These are phyloP conservation scores for Malassezia dermatis DNA, from an alignment of 1,284 basidiomycete species.

Conservation along the genomic window DNA sequence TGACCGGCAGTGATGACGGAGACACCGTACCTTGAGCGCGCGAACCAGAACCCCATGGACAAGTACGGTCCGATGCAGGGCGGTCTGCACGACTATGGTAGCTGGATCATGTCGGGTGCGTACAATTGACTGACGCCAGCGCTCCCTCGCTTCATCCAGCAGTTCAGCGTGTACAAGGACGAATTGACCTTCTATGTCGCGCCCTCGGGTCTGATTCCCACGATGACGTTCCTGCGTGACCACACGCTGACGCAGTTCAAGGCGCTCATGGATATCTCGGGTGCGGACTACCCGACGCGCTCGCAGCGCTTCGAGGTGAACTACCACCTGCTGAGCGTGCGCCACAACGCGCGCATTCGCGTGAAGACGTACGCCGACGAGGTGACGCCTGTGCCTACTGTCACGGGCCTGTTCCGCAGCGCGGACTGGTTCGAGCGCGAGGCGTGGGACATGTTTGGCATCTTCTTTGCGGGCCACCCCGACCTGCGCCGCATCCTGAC, in stretches of 20 bases:
- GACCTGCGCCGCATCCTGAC: conserved; percentile 94
- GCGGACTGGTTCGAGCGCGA: conserved; percentile 99
- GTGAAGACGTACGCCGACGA: conserved; percentile 98
- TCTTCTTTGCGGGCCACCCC: conserved; percentile 92
- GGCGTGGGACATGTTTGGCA: conserved; percentile 94
- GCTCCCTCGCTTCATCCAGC: conserved; percentile 46
- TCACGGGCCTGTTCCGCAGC: conserved; percentile 67
- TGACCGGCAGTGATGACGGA: conserved; percentile 27
- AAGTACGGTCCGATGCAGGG: conserved; percentile 26
- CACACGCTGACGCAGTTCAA: conserved; percentile 95
- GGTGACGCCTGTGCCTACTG: conserved; percentile 83
- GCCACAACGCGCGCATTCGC: conserved; percentile 64
- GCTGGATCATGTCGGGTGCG: conserved; percentile 43
- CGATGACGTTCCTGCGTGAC: conserved; percentile 86
- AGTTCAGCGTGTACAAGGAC: conserved; percentile 62
- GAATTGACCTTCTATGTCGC: conserved; percentile 82
- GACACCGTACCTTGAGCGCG: conserved; percentile 35
- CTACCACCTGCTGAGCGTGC: conserved; percentile 82
- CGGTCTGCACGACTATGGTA: conserved; percentile 42
- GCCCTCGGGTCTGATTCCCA: conserved; percentile 71
- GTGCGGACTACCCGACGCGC: conserved; percentile 86
- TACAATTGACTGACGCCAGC: conserved; percentile 21
- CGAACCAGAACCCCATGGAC: conserved; percentile 39
- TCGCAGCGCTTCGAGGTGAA: conserved; percentile 93
- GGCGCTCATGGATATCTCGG: conserved; percentile 80